Conservation (phyloP, 2,329 filamentous ascomycete genomes). For the Cordyceps tenuipes region DNA sequence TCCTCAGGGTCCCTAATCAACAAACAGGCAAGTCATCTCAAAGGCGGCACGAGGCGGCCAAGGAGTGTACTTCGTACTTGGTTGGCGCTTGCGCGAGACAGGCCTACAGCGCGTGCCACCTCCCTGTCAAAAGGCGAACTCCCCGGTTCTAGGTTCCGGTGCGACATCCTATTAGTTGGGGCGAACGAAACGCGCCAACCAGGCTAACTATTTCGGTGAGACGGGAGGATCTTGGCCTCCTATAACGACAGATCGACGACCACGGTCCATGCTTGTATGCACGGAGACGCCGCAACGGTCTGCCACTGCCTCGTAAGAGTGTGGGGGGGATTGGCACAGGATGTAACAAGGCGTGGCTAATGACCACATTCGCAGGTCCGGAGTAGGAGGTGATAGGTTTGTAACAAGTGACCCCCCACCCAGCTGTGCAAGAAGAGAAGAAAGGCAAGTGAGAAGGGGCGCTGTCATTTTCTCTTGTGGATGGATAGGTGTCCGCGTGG, state of each 20-base stretch:
- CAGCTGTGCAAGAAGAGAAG: not conserved
- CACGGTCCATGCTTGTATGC: not conserved
- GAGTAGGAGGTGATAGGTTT: not conserved
- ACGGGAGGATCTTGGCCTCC: conserved; percentile 5
- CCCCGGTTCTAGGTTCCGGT: not conserved
- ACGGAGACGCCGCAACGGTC: not conserved
- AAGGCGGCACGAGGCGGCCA: not conserved
- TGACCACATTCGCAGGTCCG: not conserved
- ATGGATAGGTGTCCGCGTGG: not conserved
- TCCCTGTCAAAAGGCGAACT: not conserved
- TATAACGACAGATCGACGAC: conserved; percentile 6
- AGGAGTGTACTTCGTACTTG: not conserved
- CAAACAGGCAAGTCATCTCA: not conserved
- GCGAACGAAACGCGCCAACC: not conserved
- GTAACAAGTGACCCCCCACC: not conserved
- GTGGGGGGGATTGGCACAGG: not conserved
- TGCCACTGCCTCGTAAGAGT: not conserved
- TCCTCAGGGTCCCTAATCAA: not conserved
- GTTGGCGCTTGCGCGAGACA: not conserved
- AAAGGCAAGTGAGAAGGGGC: not conserved
- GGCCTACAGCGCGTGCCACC: conserved; percentile 1
- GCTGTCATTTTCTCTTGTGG: not conserved
- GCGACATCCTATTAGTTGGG: not conserved
- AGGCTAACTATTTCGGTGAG: conserved; percentile 3
- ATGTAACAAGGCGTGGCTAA: conserved; percentile 4